Evolutionary conservation across 169 alveolate species (phyloP).

Genomic region (Cryptosporidium bovis): DNA sequence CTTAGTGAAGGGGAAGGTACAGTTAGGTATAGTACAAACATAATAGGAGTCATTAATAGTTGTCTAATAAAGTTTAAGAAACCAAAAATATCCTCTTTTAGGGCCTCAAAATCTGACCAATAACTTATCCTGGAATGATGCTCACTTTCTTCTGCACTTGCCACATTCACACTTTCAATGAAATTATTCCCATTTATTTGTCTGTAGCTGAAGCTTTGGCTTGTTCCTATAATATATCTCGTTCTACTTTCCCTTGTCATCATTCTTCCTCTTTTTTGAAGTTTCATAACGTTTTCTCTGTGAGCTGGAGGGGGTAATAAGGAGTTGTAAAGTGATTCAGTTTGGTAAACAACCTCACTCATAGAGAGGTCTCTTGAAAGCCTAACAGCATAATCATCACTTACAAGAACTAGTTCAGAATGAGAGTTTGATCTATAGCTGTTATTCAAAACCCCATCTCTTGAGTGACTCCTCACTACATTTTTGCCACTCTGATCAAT

Average conservation of each 20-base stretch:
- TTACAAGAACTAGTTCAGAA: slow-evolving; percentile 38
- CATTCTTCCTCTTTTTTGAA: slow-evolving; percentile 45
- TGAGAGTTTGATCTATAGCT: slow-evolving; percentile 36
- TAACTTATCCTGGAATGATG: background rate
- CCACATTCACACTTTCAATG: background rate
- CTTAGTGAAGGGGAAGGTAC: slow-evolving; percentile 73
- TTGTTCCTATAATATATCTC: background rate
- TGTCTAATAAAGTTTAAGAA: slow-evolving; percentile 42
- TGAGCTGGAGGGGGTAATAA: slow-evolving; percentile 71
- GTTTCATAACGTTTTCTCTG: slow-evolving; percentile 48
- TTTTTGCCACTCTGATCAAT: background rate
- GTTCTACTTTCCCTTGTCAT: slow-evolving; percentile 29
- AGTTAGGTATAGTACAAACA: slow-evolving; percentile 52
- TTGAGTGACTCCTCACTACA: background rate
- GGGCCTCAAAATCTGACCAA: slow-evolving; percentile 17
- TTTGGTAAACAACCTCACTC: slow-evolving; percentile 74
- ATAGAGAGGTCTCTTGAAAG: slow-evolving; percentile 66
- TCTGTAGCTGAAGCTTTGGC: background rate
- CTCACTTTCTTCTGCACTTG: background rate
- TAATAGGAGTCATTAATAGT: slow-evolving; percentile 64
- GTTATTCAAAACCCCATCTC: background rate
- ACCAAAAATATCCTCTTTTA: slow-evolving; percentile 18
- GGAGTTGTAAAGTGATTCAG: slow-evolving; percentile 66
- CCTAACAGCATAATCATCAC: slow-evolving; percentile 70
- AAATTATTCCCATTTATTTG: background rate